Base-by-base conservation (phyloP, 495 filamentous ascomycete genomes). In the Aspergillus heteromorphus region DNA sequence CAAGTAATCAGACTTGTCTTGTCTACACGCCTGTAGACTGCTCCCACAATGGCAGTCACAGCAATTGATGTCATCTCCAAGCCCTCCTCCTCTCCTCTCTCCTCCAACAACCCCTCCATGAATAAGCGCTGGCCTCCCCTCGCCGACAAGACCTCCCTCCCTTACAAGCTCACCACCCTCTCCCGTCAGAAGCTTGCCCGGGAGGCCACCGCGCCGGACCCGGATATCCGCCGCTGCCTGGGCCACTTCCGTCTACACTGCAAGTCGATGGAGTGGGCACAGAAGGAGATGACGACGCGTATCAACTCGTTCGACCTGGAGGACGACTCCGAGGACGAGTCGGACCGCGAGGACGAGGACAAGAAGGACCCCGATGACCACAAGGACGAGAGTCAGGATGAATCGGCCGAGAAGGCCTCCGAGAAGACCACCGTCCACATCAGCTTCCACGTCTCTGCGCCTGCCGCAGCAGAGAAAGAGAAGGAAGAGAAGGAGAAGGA, bases 271-370 rank as follows among this genome's bases (percentile, higher is more conserved):
- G 56, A 66, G 27, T 73, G 67, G 72, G 70, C 70, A 4, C 69
- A 75, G 52, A 69, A 72, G 45, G 72, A 75, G 29, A 71, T 71
- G 65, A 69, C 68, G n/a, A 65, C 69, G 19, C 68, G 68, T 43
- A 73, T 75, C 56, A 73, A 69, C 55, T 68, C 72, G 14, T 69
- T 73, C 16, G 72, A 73, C n/a, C 64, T 73, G 20, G 72, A 75
- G 49, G 65, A 68, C 40, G 64, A 66, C 48, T 62, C 64, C 13
- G 70, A 73, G 55, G 67, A 68, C 7, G 71, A 74, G 34, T 59
- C 65, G 6, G 43, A 56, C 20, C 25, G 25, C 19, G 53, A 49
- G 10, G 34, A 49, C 27, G 27, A 31, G 5, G 16, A 38, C 45
- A 55, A 27, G 43, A 45, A 40, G 19, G 27, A 40, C 16, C 31